Conservation (phyloP, 139 green algal genomes). For the Chlorella sp. region DNA sequence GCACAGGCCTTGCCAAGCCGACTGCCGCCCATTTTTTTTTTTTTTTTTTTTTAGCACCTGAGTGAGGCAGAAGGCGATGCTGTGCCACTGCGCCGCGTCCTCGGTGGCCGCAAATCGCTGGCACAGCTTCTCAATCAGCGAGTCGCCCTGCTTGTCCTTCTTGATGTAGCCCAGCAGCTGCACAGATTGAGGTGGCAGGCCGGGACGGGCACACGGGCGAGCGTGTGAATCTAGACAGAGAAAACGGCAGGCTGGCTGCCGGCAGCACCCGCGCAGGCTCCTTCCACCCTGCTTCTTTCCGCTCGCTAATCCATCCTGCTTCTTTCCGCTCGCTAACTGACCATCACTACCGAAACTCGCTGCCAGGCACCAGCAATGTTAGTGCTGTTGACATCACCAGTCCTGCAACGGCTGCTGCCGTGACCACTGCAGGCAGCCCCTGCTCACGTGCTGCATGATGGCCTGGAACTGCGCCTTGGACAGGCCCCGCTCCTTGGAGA, state of each 20-base stretch:
- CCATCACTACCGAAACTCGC: no score
- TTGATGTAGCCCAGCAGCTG: slow-evolving; percentile 87
- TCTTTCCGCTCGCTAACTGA: no score
- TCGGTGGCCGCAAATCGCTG: slow-evolving; percentile 63
- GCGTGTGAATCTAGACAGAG: background rate
- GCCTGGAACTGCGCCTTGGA: slow-evolving; percentile 57
- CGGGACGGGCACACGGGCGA: background rate
- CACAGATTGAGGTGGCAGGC: slow-evolving; percentile 29
- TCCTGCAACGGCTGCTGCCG: no score
- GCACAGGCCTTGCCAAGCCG: background rate
- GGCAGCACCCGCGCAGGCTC: no score
- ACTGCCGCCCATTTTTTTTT: background rate
- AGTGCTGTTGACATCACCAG: no score
- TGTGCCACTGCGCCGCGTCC: slow-evolving; percentile 68
- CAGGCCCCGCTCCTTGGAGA: slow-evolving; percentile 65
- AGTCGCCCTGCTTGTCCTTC: slow-evolving; percentile 84
- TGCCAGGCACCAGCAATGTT: no score
- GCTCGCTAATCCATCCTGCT: no score
- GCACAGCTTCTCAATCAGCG: slow-evolving; percentile 81
- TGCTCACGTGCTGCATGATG: slow-evolving; percentile 69
- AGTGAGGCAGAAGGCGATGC: slow-evolving; percentile 88
- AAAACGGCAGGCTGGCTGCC: background rate
- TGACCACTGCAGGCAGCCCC: background rate
- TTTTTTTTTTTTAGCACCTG: no score
- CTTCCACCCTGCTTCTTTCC: no score